Conservation (phyloP, 1,284 basidiomycete genomes). For the Trametes polyzona region DNA sequence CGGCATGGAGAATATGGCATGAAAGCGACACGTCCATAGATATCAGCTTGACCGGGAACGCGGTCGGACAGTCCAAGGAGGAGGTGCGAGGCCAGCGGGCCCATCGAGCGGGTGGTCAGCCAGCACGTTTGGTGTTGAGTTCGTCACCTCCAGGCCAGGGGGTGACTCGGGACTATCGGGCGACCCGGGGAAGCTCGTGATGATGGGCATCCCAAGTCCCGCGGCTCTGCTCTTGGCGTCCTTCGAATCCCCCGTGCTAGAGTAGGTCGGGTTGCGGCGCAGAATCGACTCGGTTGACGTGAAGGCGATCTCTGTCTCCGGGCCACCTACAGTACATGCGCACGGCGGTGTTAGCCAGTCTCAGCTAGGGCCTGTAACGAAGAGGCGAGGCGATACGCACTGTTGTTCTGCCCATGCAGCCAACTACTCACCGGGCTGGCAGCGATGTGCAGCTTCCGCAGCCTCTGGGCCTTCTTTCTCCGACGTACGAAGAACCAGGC, state of each 20-base stretch:
- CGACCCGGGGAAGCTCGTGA: background rate
- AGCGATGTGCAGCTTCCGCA: constrained; percentile 12
- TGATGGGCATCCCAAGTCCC: background rate
- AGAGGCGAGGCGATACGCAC: background rate
- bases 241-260: constrained; percentile 21
- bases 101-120: background rate
- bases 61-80: constrained; percentile 1
- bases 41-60: background rate
- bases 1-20: no score
- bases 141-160: background rate
- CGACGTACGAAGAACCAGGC: constrained; percentile 19
- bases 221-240: background rate
- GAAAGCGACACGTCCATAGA: background rate
- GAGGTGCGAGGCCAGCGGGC: background rate
- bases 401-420: constrained; percentile 19
- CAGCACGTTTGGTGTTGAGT: background rate
- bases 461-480: constrained; percentile 1
- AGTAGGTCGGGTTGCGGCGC: constrained; percentile 38
- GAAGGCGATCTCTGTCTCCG: constrained; percentile 34
- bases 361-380: no score
- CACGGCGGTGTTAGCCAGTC: background rate
- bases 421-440: constrained; percentile 30
- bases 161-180: background rate
- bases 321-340: background rate
- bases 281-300: constrained; percentile 47